A percentile compares a stretch with the other conserved stretches of the same genome.
These are phyloP conservation scores for Ascoidea asiatica DNA, from an alignment of 805 yeast genomes.

Conservation along the genomic window DNA sequence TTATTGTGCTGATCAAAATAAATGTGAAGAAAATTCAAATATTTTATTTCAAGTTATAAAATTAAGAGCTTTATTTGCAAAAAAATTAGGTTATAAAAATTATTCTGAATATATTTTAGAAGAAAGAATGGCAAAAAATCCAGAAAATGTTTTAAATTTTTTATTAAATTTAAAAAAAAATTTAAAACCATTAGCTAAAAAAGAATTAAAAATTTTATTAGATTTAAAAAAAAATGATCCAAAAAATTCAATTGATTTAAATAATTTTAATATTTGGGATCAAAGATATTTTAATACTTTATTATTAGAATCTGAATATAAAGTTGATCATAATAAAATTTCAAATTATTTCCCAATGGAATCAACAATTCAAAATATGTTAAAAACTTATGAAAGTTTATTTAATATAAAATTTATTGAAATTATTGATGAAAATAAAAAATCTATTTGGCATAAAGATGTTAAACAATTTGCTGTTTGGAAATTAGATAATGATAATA, in stretches of 20 bases:
- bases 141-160: conserved; percentile 45
- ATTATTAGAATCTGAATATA: conserved; percentile 51
- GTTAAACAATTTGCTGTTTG: conserved; percentile 65
- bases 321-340: conserved; percentile 59
- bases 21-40: conserved; percentile 47
- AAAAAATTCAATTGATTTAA: conserved; percentile 18
- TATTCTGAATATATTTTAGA: conserved; percentile 64
- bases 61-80: conserved; percentile 49
- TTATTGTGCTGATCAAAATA: conserved; percentile 53
- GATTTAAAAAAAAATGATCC: conserved; percentile 35
- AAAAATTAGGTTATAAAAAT: conserved; percentile 48
- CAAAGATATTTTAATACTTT: conserved; percentile 50
- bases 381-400: conserved; percentile 53
- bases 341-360: conserved; percentile 71
- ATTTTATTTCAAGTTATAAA: conserved; percentile 46
- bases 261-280: conserved; percentile 55
- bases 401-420: conserved; percentile 57
- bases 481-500: conserved; percentile 39
- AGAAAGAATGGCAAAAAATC: conserved; percentile 67
- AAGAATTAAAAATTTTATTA: conserved; percentile 36
- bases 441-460: conserved; percentile 64
- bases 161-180: conserved; percentile 47
- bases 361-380: conserved; percentile 54
- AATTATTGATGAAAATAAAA: conserved; percentile 23
- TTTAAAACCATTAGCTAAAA: conserved; percentile 42